phyloP scores from a whole-genome alignment of 352 stramenopile genomes.

The Elongisporangium anandrum region DNA sequence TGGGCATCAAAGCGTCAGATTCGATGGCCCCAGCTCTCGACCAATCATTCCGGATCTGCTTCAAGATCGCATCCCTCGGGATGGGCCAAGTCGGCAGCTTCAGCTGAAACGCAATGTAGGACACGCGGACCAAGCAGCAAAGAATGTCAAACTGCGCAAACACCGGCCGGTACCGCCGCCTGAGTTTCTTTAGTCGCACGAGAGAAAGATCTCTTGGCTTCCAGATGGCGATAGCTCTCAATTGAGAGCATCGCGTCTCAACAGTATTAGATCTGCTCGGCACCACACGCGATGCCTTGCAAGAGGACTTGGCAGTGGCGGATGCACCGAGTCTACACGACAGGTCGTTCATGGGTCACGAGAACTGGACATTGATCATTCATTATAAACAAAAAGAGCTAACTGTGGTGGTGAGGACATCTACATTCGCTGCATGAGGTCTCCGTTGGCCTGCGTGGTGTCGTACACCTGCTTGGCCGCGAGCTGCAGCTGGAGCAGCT shows the following conservation, averaged over 20 bases:
- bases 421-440: constrained; percentile 1
- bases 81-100: not conserved
- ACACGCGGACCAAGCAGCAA: not conserved
- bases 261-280: no score
- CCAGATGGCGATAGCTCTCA: no score
- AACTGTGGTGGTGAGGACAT: not conserved
- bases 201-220: no score
- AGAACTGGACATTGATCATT: not conserved
- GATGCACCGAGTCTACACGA: no score
- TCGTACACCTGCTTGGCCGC: constrained; percentile 6
- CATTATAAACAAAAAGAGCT: not conserved
- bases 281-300: no score
- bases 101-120: not conserved
- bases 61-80: not conserved
- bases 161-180: not conserved
- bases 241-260: no score
- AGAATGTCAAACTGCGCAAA: not conserved
- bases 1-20: no score
- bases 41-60: not conserved
- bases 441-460: constrained; percentile 5
- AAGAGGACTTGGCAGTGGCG: no score
- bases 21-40: not conserved
- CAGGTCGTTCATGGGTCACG: no score
- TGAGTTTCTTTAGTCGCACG: no score
- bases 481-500: constrained; percentile 7